A percentile compares a stretch with the other conserved stretches of the same genome.
These are phyloP conservation scores for Helianthus annuus DNA, from an alignment of 129 eudicot genomes.

Conservation along the genomic window DNA sequence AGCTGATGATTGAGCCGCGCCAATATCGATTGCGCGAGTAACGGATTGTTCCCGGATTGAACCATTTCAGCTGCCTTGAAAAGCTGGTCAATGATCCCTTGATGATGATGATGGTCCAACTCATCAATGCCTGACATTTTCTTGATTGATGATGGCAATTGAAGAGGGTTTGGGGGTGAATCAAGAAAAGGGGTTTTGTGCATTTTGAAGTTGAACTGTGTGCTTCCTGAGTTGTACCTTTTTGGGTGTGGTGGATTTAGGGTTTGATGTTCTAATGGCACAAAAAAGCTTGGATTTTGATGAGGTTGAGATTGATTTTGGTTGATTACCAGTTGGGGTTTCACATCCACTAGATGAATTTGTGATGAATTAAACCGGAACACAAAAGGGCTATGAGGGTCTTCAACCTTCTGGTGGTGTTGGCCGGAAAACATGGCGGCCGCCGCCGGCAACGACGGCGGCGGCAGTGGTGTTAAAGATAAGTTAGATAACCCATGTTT, in stretches of 20 bases:
- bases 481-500: too few relatives aligned
- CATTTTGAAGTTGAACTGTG: conserved; percentile 42
- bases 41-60: conserved; percentile 59
- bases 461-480: too few relatives aligned
- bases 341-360: conserved; percentile 42
- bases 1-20: conserved; percentile 99
- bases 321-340: conserved; percentile 49
- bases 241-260: conserved; percentile 53
- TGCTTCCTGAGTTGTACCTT: conserved; percentile 60
- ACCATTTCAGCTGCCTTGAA: conserved; percentile 81
- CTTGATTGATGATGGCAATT: conserved; percentile 11
- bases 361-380: too few relatives aligned
- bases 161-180: conserved; percentile 50
- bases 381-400: too few relatives aligned
- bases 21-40: conserved; percentile 99
- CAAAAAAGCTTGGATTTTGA: conserved; percentile 41
- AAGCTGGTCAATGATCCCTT: conserved; percentile 69
- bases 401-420: not conserved
- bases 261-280: conserved; percentile 45
- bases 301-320: conserved; percentile 25
- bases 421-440: too few relatives aligned
- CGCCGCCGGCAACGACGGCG: too few relatives aligned
- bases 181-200: conserved; percentile 52
- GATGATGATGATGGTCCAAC: conserved; percentile 48
- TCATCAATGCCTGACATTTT: not conserved